Base-by-base conservation (phyloP, 139 green algal genomes). In the Chlamydomonas eustigma region DNA sequence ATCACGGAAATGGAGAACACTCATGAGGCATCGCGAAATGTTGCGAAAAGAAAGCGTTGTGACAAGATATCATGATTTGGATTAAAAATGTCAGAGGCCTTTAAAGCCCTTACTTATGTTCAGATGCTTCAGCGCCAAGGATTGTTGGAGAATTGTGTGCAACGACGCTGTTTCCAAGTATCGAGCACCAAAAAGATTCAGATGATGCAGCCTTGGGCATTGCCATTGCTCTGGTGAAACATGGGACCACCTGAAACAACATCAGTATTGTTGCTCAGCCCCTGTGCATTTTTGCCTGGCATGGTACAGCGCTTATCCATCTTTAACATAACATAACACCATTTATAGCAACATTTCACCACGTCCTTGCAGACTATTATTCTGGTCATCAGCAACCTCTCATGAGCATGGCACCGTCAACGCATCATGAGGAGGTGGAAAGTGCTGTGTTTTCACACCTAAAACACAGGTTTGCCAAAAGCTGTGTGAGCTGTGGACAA, bases 391-490 rank as follows among this genome's bases (percentile, higher is more conserved):
- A n/a, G n/a, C n/a, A n/a, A n/a, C n/a, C n/a, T n/a, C n/a, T n/a
- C n/a, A n/a, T n/a, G n/a, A n/a, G n/a, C n/a, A n/a, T n/a, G n/a
- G n/a, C n/a, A n/a, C n/a, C n/a, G n/a, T n/a, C n/a, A n/a, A 25
- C 1, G 32, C 4, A 51, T 39, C 32, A 28, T 37, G 52, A 50
- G 50, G 30, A 37, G 25, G 1, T n/a, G 51, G 52, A 0, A 35
- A 18, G 12, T 52, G 30, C 22, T 30, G 5, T 3, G 58, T 34
- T 12, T 31, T 22, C 70, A 68, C 34, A 85, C 80, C 71, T 82
- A 76, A 82, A 80, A 76, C 76, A 81, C 12, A 85, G 76, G 66
- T 80, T 82, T 38, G 76, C 80, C 24, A 78, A 74, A 64, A 85
- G 80, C 30, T 80, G 66, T 2, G 72, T 71, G 39, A 85, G 76